Base-by-base conservation (phyloP, 2,329 filamentous ascomycete genomes). In the Diaporthe batatas region DNA sequence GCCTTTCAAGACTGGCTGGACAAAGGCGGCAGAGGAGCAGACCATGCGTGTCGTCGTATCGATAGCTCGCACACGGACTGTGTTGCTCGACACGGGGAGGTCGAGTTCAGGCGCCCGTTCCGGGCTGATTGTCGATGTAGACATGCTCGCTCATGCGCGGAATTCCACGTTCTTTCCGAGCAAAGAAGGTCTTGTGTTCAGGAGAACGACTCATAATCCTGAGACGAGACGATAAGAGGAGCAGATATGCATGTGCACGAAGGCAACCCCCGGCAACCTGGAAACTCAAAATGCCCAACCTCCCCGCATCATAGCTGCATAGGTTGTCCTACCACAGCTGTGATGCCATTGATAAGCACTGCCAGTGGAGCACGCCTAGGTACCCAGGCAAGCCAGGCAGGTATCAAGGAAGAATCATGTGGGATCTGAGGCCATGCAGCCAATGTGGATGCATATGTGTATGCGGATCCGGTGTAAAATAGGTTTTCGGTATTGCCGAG, bases 11-110 rank as follows among this genome's bases (percentile, higher is more conserved):
- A 59, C 55, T 11, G 55, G 55, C 16, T 59, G 34, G 10, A 59
- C 55, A 25, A 59, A 59, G 55, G 55, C 55, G n/a, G 18, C 34
- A n/a, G 55, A 36, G 11, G 55, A 8, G 55, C 55, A 59, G 25
- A 59, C 55, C 55, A 59, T 42, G 36, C 55, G 55, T 6, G 55
- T 59, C n/a, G 55, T 59, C 10, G 55, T 59, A 25, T 59, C 55
- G 55, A 59, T 25, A 34, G 55, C 55, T 42, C 55, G 55, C 34
- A 59, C 55, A 11, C 55, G 55, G 14, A 59, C 55, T 29, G 55
- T 59, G 4, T 42, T 59, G 36, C n/a, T 6, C 3, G 55, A 59
- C n/a, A 1, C 34, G 55, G 55, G 55, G 2, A 59, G 21, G 36
- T 21, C 34, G 55, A 59, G 55, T n/a, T 59, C 36, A 11, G 55